Percentiles rank a stretch among this genome's conserved stretches.
Evolutionary conservation across 148 eudicot species (phyloP).

Genomic region (Spergularia marina): DNA sequence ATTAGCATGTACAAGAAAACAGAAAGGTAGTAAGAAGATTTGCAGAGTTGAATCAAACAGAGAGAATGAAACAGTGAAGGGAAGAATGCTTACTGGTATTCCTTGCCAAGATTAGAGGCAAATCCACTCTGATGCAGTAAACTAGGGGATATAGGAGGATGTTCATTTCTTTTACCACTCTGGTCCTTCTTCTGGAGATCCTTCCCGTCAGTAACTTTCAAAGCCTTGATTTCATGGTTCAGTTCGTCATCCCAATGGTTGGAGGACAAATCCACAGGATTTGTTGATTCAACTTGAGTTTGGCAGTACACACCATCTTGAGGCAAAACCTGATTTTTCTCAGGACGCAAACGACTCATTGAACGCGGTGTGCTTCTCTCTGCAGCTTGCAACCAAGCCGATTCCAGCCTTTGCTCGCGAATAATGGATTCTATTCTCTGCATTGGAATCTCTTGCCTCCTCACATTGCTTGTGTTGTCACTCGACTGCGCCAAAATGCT

Average conservation of each 20-base stretch:
- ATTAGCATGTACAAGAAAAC: not conserved
- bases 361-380: slow-evolving; percentile 90
- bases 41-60: not conserved
- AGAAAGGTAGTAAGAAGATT: not conserved
- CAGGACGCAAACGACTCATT: slow-evolving; percentile 53
- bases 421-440: slow-evolving; percentile 90
- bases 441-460: slow-evolving; percentile 55
- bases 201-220: slow-evolving; percentile 56
- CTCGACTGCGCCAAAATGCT: slow-evolving; percentile 30
- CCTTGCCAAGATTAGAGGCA: slow-evolving; percentile 53
- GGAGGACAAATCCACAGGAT: slow-evolving; percentile 43
- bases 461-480: slow-evolving; percentile 26
- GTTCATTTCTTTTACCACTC: slow-evolving; percentile 42
- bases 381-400: slow-evolving; percentile 90
- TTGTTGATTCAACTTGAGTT: slow-evolving; percentile 36
- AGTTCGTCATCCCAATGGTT: slow-evolving; percentile 78
- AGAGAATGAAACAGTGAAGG: not conserved
- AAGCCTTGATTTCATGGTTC: slow-evolving; percentile 54
- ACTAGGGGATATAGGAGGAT: slow-evolving; percentile 74
- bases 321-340: slow-evolving; percentile 77
- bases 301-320: slow-evolving; percentile 50
- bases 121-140: slow-evolving; percentile 69
- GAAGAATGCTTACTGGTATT: slow-evolving; percentile 54
- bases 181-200: slow-evolving; percentile 54
- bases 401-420: slow-evolving; percentile 88